These are phyloP conservation scores for Chalciporus pseudorubinellus DNA, from an alignment of 768 basidiomycete species.

Conservation along the genomic window DNA sequence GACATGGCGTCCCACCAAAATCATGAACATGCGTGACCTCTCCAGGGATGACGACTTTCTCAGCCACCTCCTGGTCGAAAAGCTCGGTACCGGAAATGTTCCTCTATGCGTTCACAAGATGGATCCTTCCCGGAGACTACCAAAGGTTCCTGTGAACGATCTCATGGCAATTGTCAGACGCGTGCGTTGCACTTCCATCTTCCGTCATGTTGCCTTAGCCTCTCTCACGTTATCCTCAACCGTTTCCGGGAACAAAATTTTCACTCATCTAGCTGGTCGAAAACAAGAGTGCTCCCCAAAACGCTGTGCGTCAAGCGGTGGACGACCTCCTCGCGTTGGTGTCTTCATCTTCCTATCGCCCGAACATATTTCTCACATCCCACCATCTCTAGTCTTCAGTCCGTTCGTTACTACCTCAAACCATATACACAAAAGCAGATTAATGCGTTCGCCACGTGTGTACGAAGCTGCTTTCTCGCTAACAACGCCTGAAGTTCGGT, in stretches of 20 bases:
- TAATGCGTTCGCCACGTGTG: slow-evolving; percentile 91
- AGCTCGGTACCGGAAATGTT: slow-evolving; percentile 74
- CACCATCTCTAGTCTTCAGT: slow-evolving; percentile 50
- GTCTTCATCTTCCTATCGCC: slow-evolving; percentile 15
- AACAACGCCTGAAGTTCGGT: slow-evolving; percentile 27
- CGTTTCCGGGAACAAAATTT: slow-evolving; percentile 24
- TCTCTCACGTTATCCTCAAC: slow-evolving; percentile 11
- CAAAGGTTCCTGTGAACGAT: slow-evolving; percentile 67
- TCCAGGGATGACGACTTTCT: slow-evolving; percentile 91
- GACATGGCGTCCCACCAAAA: slow-evolving; percentile 79
- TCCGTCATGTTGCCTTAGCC: slow-evolving; percentile 30
- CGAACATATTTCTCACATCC: slow-evolving; percentile 17
- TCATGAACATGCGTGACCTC: slow-evolving; percentile 89
- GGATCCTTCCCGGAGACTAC: slow-evolving; percentile 73
- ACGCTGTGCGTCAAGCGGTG: slow-evolving; percentile 67
- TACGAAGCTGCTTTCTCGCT: slow-evolving; percentile 31
- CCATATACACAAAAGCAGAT: slow-evolving; percentile 79
- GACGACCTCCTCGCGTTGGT: slow-evolving; percentile 77
- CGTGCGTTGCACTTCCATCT: slow-evolving; percentile 46
- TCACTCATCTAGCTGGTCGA: slow-evolving; percentile 50
- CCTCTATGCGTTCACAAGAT: slow-evolving; percentile 91
- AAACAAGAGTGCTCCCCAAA: slow-evolving; percentile 52
- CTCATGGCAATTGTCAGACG: slow-evolving; percentile 73
- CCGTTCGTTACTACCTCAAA: slow-evolving; percentile 77
- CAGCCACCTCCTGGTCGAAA: slow-evolving; percentile 85